phyloP scores from a whole-genome alignment of 331 rosid species.

The Pyracantha coccinea region DNA sequence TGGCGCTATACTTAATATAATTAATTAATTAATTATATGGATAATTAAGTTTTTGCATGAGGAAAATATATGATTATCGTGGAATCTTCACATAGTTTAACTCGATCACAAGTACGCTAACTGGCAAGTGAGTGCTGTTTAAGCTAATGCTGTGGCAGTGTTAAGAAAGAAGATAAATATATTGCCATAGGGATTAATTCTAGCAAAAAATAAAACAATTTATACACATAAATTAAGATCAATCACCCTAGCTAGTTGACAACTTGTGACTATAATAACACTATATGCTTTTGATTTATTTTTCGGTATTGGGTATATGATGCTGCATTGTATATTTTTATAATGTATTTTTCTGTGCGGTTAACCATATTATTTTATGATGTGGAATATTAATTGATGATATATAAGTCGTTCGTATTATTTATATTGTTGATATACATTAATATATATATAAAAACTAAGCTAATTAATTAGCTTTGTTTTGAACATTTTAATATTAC shows the following conservation, averaged over 20 bases:
- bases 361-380: too few species aligned
- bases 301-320: too few species aligned
- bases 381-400: neutral
- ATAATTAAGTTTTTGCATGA: conserved; percentile 7
- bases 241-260: neutral
- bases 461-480: neutral
- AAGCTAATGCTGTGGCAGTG: neutral
- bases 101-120: neutral
- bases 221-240: neutral
- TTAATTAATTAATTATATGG: neutral
- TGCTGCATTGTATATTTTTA: too few species aligned
- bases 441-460: too few species aligned
- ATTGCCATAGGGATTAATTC: neutral
- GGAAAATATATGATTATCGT: neutral
- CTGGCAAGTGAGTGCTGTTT: conserved; percentile 9
- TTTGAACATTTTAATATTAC: too few species aligned
- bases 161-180: neutral
- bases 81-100: conserved; percentile 5
- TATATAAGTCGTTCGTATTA: too few species aligned
- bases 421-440: too few species aligned
- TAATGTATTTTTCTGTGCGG: too few species aligned
- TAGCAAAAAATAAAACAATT: neutral
- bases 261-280: neutral
- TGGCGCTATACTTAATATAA: conserved; percentile 33
- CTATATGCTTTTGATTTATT: neutral